Evolutionary conservation across 2,329 filamentous ascomycete genomes (phyloP).

Genomic region (Emmonsia crescens): DNA sequence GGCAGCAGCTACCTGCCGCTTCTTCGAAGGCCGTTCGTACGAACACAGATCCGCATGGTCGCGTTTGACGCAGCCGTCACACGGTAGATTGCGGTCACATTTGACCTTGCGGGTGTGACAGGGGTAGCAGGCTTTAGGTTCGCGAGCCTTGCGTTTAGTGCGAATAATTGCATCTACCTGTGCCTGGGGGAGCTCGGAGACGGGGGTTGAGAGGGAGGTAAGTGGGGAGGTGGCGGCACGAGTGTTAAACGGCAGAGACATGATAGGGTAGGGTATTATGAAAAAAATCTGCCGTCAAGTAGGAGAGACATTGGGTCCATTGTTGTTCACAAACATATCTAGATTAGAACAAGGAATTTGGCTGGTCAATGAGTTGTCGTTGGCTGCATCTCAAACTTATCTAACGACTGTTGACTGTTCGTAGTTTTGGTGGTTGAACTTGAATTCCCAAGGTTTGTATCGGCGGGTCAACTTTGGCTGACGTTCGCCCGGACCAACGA

Average conservation of each 20-base stretch:
- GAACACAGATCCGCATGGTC: conserved; percentile 40
- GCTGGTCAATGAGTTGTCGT: neutral
- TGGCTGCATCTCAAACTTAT: neutral
- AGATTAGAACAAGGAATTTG: neutral
- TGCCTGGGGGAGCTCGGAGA: conserved; percentile 34
- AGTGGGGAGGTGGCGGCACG: conserved; percentile 4
- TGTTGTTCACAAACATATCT: neutral
- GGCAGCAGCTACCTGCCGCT: conserved; percentile 23
- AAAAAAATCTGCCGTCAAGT: neutral
- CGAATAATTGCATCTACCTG: conserved; percentile 39
- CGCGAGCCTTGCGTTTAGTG: conserved; percentile 38
- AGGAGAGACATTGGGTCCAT: neutral
- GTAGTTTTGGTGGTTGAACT: too few relatives aligned
- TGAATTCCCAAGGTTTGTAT: too few relatives aligned
- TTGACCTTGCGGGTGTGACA: conserved; percentile 40
- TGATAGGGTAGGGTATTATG: neutral
- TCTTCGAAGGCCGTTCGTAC: conserved; percentile 39
- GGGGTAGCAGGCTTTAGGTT: conserved; percentile 38
- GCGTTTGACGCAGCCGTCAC: conserved; percentile 39
- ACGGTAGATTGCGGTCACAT: conserved; percentile 39
- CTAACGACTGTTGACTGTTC: too few relatives aligned
- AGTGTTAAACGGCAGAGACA: conserved; percentile 2
- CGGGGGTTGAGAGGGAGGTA: conserved; percentile 17
- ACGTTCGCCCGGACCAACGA: too few relatives aligned
- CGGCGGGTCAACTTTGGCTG: too few relatives aligned